Conservation (phyloP, 164 flowering plant genomes). For the Liriodendron chinense region DNA sequence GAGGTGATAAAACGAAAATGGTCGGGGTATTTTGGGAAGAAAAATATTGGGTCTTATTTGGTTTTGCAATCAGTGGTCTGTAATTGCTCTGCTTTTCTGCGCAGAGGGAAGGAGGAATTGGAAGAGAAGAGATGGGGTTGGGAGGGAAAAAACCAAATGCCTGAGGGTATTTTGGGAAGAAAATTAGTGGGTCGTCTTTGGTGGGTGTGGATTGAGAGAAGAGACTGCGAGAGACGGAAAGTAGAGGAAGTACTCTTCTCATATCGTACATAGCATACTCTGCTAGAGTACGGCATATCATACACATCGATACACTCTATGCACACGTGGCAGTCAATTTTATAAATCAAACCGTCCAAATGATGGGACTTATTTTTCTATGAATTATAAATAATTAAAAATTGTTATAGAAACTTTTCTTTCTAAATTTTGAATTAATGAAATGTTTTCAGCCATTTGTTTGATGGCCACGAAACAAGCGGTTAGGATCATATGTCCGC, state of each 20-base stretch:
- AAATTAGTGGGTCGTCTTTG: background rate
- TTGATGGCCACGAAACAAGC: too few species aligned
- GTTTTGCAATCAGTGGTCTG: background rate
- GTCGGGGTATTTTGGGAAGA: constrained; percentile 10
- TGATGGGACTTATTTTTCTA: too few species aligned
- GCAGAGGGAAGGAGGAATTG: background rate
- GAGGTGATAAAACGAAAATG: constrained; percentile 11
- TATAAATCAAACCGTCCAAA: too few species aligned
- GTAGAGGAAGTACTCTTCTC: background rate
- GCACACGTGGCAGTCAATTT: too few species aligned
- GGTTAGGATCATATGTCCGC: too few species aligned
- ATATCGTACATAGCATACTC: background rate
- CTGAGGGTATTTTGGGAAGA: background rate
- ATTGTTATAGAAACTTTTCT: too few species aligned
- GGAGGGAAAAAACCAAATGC: background rate
- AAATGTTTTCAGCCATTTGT: too few species aligned
- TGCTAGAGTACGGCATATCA: background rate
- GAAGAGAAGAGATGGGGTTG: background rate
- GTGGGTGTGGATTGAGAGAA: background rate
- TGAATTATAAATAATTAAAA: too few species aligned
- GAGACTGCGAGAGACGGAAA: too few species aligned
- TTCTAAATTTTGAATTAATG: too few species aligned
- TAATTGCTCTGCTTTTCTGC: background rate
- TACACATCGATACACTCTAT: too few species aligned
- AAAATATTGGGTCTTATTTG: constrained; percentile 4